Evolutionary conservation across 164 flowering plant species (phyloP).

Genomic region (Piper longum): DNA sequence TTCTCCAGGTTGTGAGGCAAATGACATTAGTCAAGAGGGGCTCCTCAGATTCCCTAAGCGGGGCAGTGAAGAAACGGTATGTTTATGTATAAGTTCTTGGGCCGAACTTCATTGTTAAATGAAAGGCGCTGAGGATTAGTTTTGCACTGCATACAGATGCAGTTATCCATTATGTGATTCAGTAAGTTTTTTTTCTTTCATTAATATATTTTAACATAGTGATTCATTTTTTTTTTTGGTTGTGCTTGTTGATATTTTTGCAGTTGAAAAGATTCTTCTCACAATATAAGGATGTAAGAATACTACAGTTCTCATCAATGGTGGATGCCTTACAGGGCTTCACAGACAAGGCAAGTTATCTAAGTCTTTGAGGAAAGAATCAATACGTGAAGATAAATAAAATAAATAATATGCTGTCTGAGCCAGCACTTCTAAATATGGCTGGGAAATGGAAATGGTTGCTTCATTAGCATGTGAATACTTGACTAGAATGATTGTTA

Average conservation of each 20-base stretch:
- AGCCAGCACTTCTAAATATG: too few relatives aligned
- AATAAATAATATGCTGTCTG: too few relatives aligned
- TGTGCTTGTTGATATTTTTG: neutral
- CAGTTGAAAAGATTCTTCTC: slow-evolving; percentile 65
- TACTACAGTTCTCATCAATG: slow-evolving; percentile 78
- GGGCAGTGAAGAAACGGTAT: slow-evolving; percentile 86
- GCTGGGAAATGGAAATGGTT: too few relatives aligned
- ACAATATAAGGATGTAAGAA: slow-evolving; percentile 68
- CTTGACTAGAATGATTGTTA: too few relatives aligned
- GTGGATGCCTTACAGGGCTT: slow-evolving; percentile 79
- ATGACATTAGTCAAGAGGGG: slow-evolving; percentile 28
- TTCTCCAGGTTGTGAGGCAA: slow-evolving; percentile 43
- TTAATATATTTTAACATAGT: neutral
- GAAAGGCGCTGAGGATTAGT: too few relatives aligned
- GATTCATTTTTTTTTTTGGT: neutral
- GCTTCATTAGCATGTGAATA: too few relatives aligned
- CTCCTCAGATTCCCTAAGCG: slow-evolving; percentile 59
- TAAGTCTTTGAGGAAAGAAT: too few relatives aligned
- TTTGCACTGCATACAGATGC: neutral
- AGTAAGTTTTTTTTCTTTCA: too few relatives aligned
- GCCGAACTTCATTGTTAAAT: too few relatives aligned
- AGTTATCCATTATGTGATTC: neutral
- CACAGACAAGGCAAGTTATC: slow-evolving; percentile 51
- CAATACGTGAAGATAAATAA: too few relatives aligned
- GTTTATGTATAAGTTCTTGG: too few relatives aligned